Evolutionary conservation across 495 filamentous ascomycete species (phyloP), one percentile per base, ranked within the genome.

Genomic region (Aspergillus mulundensis): DNA sequence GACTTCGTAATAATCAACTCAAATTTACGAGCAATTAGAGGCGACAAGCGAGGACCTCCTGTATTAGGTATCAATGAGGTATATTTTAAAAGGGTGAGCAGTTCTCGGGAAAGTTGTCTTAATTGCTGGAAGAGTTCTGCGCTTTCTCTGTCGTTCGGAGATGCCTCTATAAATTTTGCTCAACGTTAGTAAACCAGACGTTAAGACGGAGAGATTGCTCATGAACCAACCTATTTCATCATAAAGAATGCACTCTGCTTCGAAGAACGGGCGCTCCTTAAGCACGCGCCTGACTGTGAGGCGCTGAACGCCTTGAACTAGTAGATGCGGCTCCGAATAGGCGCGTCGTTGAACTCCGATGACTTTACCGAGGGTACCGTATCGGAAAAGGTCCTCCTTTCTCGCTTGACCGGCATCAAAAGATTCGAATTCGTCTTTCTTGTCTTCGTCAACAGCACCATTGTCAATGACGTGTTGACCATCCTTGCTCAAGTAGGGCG

Each of bases 1-100:
- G 92, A 92, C 67, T 81, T 84, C 1, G 80, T 78, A 47, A 98
- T 95, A 63, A 90, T 91, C 7, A 91, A 66, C 66, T 96, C 90
- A 14, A 97, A 81, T 43, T 90, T 84, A 20, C 91, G 81, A 0
- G 90, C 87, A 38, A 96, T 80, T n/a, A 93, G 75, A 0, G 91
- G 91, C 5, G 91, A 91, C 14, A 97, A 65, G 10, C 82, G 80
- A 30, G 81, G 48, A 0, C 48, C 77, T 14, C 79, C 75, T 34
- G 72, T 72, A 19, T 77, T 73, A n/a, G 89, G 84, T 3, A 95
- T 67, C 12, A 94, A 78, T 5, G 88, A 85, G 3, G 89, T 89
- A 10, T 95, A 76, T 47, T 90, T 82, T 32, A 96, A 72, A 20
- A 96, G 79, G 0, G 85, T 81, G 6, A 97, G 77, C 16, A 96